Percentiles rank a stretch among this genome's conserved stretches.
These are phyloP conservation scores for Sesbania bispinosa DNA, from an alignment of 306 rosid species.

Conservation along the genomic window DNA sequence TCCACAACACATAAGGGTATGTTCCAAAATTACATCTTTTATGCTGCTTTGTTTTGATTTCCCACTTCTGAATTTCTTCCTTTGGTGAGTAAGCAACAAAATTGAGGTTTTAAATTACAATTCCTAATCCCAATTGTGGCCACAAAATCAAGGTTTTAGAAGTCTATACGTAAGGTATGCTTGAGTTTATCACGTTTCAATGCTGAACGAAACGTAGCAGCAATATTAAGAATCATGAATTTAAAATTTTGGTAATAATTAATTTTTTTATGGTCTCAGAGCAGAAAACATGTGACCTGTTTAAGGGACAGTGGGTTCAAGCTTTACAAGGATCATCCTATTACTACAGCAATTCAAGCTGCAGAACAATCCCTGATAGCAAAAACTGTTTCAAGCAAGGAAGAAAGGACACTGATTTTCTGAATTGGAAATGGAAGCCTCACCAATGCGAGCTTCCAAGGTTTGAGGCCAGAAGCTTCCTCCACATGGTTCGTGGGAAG, in stretches of 20 bases:
- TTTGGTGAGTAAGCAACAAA: background rate
- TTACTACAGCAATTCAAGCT: slow-evolving; percentile 70
- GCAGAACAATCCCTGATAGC: slow-evolving; percentile 63
- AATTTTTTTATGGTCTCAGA: slow-evolving; percentile 27
- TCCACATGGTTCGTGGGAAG: slow-evolving; percentile 58
- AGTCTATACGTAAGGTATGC: too few species aligned
- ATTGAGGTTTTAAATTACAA: too few species aligned
- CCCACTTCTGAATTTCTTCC: background rate
- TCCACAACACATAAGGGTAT: slow-evolving; percentile 44
- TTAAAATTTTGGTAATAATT: too few species aligned
- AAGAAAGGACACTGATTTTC: slow-evolving; percentile 57
- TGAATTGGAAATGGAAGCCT: slow-evolving; percentile 96
- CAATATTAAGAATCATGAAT: too few species aligned
- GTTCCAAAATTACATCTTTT: too few species aligned
- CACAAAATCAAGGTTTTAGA: too few species aligned
- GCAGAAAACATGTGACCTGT: slow-evolving; percentile 55
- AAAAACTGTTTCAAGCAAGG: slow-evolving; percentile 84
- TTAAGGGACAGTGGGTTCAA: slow-evolving; percentile 65
- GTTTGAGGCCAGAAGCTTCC: slow-evolving; percentile 53
- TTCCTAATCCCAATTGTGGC: too few species aligned
- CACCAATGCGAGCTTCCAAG: slow-evolving; percentile 58
- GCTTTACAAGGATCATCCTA: slow-evolving; percentile 28
- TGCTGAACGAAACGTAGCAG: too few species aligned
- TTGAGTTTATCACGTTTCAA: too few species aligned
- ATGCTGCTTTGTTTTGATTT: too few species aligned